Evolutionary conservation across 2,329 filamentous ascomycete species (phyloP).

Genomic region (Aspergillus sp.): DNA sequence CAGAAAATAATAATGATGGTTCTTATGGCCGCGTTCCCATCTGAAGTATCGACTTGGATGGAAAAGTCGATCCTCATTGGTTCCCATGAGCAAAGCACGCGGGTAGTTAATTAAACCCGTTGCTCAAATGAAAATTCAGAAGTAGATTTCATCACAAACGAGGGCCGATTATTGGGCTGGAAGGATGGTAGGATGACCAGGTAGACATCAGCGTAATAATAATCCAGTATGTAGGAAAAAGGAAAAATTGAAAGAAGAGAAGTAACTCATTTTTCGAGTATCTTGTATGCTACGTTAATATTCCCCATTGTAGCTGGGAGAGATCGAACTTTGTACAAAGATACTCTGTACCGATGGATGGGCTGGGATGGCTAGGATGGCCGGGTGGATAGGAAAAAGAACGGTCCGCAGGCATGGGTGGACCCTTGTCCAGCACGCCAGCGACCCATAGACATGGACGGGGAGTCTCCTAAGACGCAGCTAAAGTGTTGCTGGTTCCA

Average conservation of each 20-base stretch:
- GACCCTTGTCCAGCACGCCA: slow-evolving; percentile 25
- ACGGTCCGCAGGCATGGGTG: slow-evolving; percentile 19
- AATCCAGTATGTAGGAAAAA: not conserved
- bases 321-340: too few species aligned
- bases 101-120: slow-evolving; percentile 10
- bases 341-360: too few species aligned
- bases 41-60: slow-evolving; percentile 1
- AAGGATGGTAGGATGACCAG: not conserved
- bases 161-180: slow-evolving; percentile 3
- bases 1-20: not conserved
- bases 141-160: slow-evolving; percentile 8
- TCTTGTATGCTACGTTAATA: too few species aligned
- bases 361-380: slow-evolving; percentile 1
- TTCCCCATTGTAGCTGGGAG: too few species aligned
- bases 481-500: slow-evolving; percentile 26
- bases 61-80: slow-evolving; percentile 9
- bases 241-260: not conserved
- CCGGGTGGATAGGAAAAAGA: slow-evolving; percentile 15
- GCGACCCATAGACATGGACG: slow-evolving; percentile 38
- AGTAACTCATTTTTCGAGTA: too few species aligned
- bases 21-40: not conserved
- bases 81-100: slow-evolving; percentile 11
- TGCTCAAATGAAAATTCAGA: not conserved
- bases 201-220: not conserved
- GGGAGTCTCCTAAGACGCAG: slow-evolving; percentile 27